Evolutionary conservation across 805 yeast genomes (phyloP), one percentile per base, ranked within the genome.

Genomic region (Metschnikowia shivogae): DNA sequence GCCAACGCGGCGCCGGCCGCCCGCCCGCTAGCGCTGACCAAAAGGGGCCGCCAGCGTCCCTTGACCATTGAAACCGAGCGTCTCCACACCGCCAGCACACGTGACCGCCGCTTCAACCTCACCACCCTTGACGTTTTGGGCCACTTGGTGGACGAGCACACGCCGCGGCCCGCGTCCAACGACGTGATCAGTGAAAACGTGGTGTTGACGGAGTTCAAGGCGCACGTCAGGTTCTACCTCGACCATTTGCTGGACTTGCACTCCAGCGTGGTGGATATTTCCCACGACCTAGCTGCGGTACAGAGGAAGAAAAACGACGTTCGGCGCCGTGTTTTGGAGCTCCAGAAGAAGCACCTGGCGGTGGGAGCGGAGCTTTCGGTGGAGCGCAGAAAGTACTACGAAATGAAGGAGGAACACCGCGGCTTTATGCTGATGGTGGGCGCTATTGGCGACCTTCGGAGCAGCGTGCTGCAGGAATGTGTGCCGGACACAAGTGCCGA

Each of bases 71-170:
- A 65, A 29, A 46, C 64, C 1, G 67, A 67, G 31, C 48, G 73
- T 33, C 45, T 68, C 12, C 42, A 49, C 7, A 55, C 56, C 3
- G 58, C 54, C 8, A 46, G 52, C 43, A 32, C 50, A 4, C 48
- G 59, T 9, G 64, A 58, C 37, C 60, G 57, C 34, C 45, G 70
- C 22, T 48, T 54, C 34, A 59, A 58, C 31, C 36, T 69, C 39
- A 64, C 62, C 43, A 65, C 72, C 1, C 40, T 70, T 3, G 75
- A 71, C 48, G 74, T 69, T 13, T 49, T 71, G 12, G 62, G 57
- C 39, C 67, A 64, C 40, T 54, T 67, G 27, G 61, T 69, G 8
- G 52, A 53, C 14, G 54, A 58, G 19, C 66, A 61, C 43, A 53
- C 56, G n/a, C 67, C 71, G 4, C 37, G 43, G 6, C 50, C 48